Conservation (phyloP, 1,284 basidiomycete genomes). For the Takashimella koratensis region DNA sequence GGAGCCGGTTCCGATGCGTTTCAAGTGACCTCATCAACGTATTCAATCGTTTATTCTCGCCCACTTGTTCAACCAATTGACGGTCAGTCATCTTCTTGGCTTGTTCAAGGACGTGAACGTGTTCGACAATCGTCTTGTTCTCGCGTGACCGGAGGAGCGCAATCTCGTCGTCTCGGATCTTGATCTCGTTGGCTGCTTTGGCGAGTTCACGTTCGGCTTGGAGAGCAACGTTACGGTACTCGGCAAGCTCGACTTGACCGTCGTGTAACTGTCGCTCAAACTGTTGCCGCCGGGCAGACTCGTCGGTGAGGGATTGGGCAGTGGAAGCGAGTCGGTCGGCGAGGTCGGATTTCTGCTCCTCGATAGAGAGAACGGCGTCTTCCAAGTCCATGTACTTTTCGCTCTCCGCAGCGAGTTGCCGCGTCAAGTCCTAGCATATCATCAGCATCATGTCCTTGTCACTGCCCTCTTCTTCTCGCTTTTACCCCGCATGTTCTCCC, state of each 20-base stretch:
- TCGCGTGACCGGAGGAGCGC: slow-evolving; percentile 79
- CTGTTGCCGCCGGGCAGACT: slow-evolving; percentile 60
- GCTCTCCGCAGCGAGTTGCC: slow-evolving; percentile 54
- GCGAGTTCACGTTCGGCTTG: slow-evolving; percentile 77
- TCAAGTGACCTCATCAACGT: slow-evolving; percentile 38
- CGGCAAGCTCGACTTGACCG: slow-evolving; percentile 65
- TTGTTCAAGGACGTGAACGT: slow-evolving; percentile 95
- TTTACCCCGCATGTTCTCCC: neutral
- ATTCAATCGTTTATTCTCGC: slow-evolving; percentile 43
- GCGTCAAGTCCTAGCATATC: slow-evolving; percentile 59
- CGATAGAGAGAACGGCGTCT: slow-evolving; percentile 75
- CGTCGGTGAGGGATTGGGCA: slow-evolving; percentile 46
- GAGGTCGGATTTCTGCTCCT: slow-evolving; percentile 72
- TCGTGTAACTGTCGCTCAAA: slow-evolving; percentile 64
- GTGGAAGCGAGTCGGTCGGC: slow-evolving; percentile 69
- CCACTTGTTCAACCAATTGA: slow-evolving; percentile 66
- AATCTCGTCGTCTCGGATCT: slow-evolving; percentile 78
- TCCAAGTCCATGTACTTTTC: slow-evolving; percentile 79
- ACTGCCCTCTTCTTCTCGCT: neutral
- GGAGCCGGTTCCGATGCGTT: slow-evolving; percentile 57
- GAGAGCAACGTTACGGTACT: slow-evolving; percentile 65
- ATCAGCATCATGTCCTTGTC: slow-evolving; percentile 4
- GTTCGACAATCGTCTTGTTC: slow-evolving; percentile 98
- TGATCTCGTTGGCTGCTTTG: slow-evolving; percentile 72
- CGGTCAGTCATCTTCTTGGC: slow-evolving; percentile 94